Evolutionary conservation across 108 stramenopile genomes (phyloP).

Genomic region (Nannochloropsis gaditana): DNA sequence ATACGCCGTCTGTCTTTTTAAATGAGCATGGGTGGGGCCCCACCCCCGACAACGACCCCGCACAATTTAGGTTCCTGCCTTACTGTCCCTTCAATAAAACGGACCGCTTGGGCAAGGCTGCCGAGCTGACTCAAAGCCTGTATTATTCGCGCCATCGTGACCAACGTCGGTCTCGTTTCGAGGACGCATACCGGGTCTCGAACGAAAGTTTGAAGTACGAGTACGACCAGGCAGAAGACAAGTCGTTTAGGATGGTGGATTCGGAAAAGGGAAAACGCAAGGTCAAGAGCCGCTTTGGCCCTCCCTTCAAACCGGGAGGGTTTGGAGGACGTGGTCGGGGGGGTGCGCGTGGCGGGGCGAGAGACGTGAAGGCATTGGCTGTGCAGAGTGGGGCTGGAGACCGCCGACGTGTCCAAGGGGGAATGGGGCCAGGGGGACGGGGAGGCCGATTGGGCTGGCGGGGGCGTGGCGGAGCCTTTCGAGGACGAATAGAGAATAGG

Average conservation of each 20-base stretch:
- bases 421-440: slow-evolving; percentile 45
- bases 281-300: slow-evolving; percentile 1
- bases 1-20: not conserved
- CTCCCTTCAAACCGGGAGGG: slow-evolving; percentile 32
- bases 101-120: slow-evolving; percentile 13
- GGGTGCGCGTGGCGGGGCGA: slow-evolving; percentile 48
- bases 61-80: not conserved
- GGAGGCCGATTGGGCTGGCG: slow-evolving; percentile 44
- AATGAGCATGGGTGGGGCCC: slow-evolving; percentile 12
- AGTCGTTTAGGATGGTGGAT: not conserved
- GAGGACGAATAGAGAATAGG: slow-evolving; percentile 57
- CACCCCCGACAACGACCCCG: not conserved
- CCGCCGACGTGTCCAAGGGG: slow-evolving; percentile 45
- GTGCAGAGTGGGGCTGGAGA: slow-evolving; percentile 23
- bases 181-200: not conserved
- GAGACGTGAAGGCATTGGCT: slow-evolving; percentile 1
- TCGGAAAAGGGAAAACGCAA: slow-evolving; percentile 19
- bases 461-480: slow-evolving; percentile 46
- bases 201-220: slow-evolving; percentile 18
- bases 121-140: not conserved
- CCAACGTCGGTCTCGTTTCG: not conserved
- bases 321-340: slow-evolving; percentile 38
- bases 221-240: not conserved
- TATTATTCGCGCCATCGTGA: not conserved
- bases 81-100: slow-evolving; percentile 4